Base-by-base conservation (phyloP, 768 basidiomycete genomes). In the Suillus bovinus region DNA sequence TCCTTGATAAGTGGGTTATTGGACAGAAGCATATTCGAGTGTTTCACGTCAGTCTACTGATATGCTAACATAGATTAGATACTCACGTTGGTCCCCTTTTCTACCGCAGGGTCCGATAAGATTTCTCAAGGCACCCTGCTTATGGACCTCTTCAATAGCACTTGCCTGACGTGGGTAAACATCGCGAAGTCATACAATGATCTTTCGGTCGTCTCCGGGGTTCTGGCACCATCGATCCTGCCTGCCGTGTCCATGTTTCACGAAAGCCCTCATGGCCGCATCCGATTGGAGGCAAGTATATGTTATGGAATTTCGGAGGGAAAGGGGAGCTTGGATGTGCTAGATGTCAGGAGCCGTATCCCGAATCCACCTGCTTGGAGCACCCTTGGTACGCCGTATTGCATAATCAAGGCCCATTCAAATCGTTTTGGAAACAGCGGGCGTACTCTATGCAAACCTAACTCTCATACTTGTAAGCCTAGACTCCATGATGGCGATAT, bases 81-180 rank as follows among this genome's bases (percentile, higher is more conserved):
- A 39, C 22, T 24, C 5, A 6, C 55, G 27, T 6, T 20, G 24
- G 1, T 17, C 27, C 36, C 36, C 10, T 39, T 39, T n/a, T 29
- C 31, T 52, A 10, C 29, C 9, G 13, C 54, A 56, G 55, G 55
- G 24, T 56, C 22, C 55, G 55, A 56, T 39, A 56, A 39, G 38
- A 52, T 5, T n/a, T 5, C 9, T 24, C 54, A 55, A 10, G 34
- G 36, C n/a, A n/a, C n/a, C n/a, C n/a, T n/a, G n/a, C n/a, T n/a
- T n/a, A n/a, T n/a, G n/a, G n/a, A n/a, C n/a, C n/a, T n/a, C n/a
- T n/a, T n/a, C n/a, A n/a, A n/a, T n/a, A n/a, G 11, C 50, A n/a
- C 20, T 31, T 33, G 10, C 5, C 31, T 52, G 24, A 29, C 38
- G 5, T 39, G 17, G 55, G 55, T 17, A 39, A 56, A 39, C 1